Evolutionary conservation across 306 rosid species (phyloP).

Genomic region (Casuarina glauca): DNA sequence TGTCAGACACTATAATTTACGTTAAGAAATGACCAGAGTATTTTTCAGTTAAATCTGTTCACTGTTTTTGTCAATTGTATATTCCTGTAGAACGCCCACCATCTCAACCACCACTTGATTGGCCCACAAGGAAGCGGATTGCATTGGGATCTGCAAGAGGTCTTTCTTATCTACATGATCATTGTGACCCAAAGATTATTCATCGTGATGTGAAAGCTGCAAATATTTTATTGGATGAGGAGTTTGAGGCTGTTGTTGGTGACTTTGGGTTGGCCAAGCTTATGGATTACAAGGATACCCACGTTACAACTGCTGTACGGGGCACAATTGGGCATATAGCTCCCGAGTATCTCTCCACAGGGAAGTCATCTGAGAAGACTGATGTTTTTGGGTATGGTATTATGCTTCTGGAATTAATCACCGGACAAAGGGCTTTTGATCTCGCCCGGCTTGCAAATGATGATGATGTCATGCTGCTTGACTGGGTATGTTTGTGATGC

Average conservation of each 20-base stretch:
- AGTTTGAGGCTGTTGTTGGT: constrained; percentile 98
- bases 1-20: not conserved
- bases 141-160: constrained; percentile 99
- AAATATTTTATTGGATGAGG: constrained; percentile 93
- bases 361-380: constrained; percentile 95
- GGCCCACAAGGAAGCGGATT: constrained; percentile 90
- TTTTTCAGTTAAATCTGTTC: not conserved
- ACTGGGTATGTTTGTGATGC: constrained; percentile 69
- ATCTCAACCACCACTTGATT: constrained; percentile 85
- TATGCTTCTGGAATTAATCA: constrained; percentile 96
- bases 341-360: constrained; percentile 91
- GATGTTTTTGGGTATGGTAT: constrained; percentile 96
- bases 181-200: constrained; percentile 95
- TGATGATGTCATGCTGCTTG: constrained; percentile 98
- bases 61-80: constrained; percentile 12
- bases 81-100: constrained; percentile 77
- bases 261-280: constrained; percentile 98
- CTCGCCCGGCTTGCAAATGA: constrained; percentile 98
- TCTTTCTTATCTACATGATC: constrained; percentile 95
- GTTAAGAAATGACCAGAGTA: not conserved
- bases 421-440: constrained; percentile 97
- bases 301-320: constrained; percentile 90
- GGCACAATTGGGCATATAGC: constrained; percentile 98
- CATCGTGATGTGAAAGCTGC: constrained; percentile 99
- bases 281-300: constrained; percentile 99